Evolutionary conservation across 139 green algal genomes (phyloP).

Genomic region (Pseudopediastrum boryanum): DNA sequence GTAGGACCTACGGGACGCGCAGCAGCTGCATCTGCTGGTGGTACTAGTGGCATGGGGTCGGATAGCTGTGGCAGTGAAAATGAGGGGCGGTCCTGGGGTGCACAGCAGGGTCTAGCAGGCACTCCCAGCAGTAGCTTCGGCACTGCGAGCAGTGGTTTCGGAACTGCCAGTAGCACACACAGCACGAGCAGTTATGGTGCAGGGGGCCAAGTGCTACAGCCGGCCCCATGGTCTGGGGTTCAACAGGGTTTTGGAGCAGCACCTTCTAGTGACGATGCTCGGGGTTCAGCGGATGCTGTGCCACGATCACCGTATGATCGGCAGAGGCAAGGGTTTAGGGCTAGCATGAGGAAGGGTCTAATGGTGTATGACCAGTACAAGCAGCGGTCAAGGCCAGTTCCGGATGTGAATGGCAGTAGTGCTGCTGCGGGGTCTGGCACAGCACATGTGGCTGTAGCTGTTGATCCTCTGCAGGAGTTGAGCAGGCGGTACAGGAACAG

Average conservation of each 20-base stretch:
- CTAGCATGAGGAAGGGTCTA: conserved; percentile 19
- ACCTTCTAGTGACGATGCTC: background rate
- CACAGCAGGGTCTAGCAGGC: no score
- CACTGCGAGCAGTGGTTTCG: no score
- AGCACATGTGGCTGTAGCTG: conserved; percentile 4
- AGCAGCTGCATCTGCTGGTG: no score
- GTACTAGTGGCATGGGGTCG: no score
- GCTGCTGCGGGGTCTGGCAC: conserved; percentile 10
- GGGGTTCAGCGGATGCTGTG: background rate
- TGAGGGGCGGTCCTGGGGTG: no score
- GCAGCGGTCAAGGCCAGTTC: conserved; percentile 2
- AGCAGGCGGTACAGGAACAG: conserved; percentile 15
- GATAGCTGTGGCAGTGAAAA: no score
- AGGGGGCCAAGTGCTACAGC: background rate
- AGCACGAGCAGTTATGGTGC: background rate
- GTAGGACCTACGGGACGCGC: no score
- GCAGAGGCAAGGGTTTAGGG: background rate
- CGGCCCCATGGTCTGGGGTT: background rate
- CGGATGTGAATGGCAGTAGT: no score
- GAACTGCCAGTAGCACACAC: background rate
- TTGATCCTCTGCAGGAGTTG: conserved; percentile 22
- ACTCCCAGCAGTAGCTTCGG: no score
- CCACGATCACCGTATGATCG: background rate
- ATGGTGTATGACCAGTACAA: conserved; percentile 43
- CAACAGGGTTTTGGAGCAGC: background rate